Percentiles rank a stretch among this genome's conserved stretches.
Evolutionary conservation across 139 green algal species (phyloP).

Genomic region (Asterochloris sp.): DNA sequence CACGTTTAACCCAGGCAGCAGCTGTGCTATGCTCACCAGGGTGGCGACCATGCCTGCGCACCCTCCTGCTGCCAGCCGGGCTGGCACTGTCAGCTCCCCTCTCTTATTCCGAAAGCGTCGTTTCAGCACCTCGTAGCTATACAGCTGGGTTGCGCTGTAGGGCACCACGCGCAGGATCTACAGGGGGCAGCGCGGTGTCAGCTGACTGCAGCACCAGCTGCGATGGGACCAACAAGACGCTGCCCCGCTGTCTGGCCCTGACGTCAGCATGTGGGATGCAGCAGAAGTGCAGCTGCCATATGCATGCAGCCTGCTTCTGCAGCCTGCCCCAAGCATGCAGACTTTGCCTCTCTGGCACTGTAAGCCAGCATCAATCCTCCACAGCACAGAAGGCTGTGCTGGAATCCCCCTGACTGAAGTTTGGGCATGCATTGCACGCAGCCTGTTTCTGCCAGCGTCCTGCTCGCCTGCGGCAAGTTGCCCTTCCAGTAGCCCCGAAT

Average conservation of each 20-base stretch:
- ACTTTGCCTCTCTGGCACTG: no score
- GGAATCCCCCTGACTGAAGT: no score
- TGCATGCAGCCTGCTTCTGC: no score
- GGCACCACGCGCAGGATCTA: conserved; percentile 74
- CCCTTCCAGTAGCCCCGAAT: conserved; percentile 80
- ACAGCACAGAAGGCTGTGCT: no score
- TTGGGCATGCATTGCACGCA: no score
- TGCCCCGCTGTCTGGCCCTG: no score
- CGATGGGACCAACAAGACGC: no score
- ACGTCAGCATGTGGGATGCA: no score
- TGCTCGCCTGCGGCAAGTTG: conserved; percentile 70
- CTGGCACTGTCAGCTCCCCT: conserved; percentile 54
- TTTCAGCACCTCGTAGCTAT: conserved; percentile 72
- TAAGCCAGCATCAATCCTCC: no score
- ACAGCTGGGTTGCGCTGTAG: conserved; percentile 70
- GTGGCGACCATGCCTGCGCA: conserved; percentile 69
- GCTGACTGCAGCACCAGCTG: background rate
- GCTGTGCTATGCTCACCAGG: conserved; percentile 26
- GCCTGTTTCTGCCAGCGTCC: background rate
- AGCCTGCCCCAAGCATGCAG: no score
- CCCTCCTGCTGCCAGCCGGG: conserved; percentile 62
- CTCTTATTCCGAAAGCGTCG: conserved; percentile 42
- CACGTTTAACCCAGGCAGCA: no score
- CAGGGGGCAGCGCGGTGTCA: background rate
- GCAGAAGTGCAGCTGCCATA: no score